Base-by-base conservation (phyloP, 2,329 filamentous ascomycete species). In the Metarhizium brunneum region DNA sequence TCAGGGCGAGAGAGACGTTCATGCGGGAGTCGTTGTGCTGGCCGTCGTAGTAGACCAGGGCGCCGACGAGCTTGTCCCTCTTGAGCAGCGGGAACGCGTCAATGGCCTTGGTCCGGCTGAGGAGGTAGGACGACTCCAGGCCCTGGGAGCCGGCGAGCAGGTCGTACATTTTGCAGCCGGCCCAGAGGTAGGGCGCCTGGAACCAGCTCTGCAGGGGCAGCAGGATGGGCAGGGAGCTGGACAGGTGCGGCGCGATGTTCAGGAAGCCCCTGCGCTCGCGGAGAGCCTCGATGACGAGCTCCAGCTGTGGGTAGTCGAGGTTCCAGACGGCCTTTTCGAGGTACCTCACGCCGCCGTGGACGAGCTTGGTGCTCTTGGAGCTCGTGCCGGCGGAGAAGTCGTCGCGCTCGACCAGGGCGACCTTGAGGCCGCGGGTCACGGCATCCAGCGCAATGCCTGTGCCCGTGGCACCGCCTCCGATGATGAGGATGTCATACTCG, bases 21-120 rank as follows among this genome's bases (percentile, higher is more conserved):
- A 92, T 94, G 59, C 88, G 84, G 30, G 88, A 90, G 68, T 94
- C 88, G 67, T 94, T 92, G 75, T 92, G 89, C 56, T 88, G 88
- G 59, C 88, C 88, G 73, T 94, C 86, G 68, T 92, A 92, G 78
- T 94, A 94, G 42, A 92, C 88, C 64, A 92, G 74, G 38, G 88
- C 88, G 61, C 89, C 88, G 54, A 90, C 80, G 16, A 92, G 74
- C 59, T 83, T 83, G 54, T 88, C 83, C 65, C 82, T 85, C 71
- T 85, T 87, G 61, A 94, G 73, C 81, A 91, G 87, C 25, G 88
- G 88, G 65, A 92, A 92, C 7, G 84, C 82, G 64, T 90, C 85
- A 58, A 91, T 75, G 8, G 88, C 88, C 71, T 89, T 89, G 71
- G 80, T 85, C 72, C 84, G 86, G 60, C 85, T 87, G 72, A 92